These are phyloP conservation scores for Bipolaris victoriae DNA, from an alignment of 2,329 filamentous ascomycete species.

Conservation along the genomic window DNA sequence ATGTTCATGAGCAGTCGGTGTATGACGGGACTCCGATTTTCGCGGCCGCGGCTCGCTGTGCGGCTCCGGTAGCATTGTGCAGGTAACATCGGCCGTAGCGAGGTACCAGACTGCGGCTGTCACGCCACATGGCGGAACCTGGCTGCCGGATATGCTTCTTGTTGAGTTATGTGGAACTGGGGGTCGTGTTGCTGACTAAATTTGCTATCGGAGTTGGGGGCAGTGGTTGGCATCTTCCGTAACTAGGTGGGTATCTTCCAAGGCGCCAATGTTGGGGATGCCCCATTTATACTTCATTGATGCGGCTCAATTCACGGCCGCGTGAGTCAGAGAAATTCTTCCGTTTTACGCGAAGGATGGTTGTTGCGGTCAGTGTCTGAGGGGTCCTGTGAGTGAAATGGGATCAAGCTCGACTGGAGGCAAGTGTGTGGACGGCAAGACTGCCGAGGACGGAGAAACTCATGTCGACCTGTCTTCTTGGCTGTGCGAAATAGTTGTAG, in stretches of 20 bases:
- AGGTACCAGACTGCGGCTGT: conserved; percentile 70
- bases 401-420: background rate
- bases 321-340: conserved; percentile 3
- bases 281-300: conserved; percentile 15
- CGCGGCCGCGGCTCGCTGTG: conserved; percentile 73
- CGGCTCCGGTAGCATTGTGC: conserved; percentile 77
- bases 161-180: conserved; percentile 55
- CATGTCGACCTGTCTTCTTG: conserved; percentile 5
- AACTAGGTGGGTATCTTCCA: conserved; percentile 3
- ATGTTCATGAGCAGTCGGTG: background rate
- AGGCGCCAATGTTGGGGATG: conserved; percentile 15
- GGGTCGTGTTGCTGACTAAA: conserved; percentile 28
- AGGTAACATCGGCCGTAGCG: conserved; percentile 73
- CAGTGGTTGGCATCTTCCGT: conserved; percentile 10
- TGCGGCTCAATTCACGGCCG: background rate
- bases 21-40: conserved; percentile 57
- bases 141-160: conserved; percentile 64
- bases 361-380: background rate
- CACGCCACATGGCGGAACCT: conserved; percentile 65
- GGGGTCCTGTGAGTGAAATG: background rate
- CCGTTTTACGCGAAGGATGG: background rate
- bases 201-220: conserved; percentile 15
- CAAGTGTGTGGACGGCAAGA: background rate
- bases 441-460: background rate
- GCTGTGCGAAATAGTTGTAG: background rate